Base-by-base conservation (phyloP, 2,329 filamentous ascomycete genomes). In the Incumbomyces lentus region DNA sequence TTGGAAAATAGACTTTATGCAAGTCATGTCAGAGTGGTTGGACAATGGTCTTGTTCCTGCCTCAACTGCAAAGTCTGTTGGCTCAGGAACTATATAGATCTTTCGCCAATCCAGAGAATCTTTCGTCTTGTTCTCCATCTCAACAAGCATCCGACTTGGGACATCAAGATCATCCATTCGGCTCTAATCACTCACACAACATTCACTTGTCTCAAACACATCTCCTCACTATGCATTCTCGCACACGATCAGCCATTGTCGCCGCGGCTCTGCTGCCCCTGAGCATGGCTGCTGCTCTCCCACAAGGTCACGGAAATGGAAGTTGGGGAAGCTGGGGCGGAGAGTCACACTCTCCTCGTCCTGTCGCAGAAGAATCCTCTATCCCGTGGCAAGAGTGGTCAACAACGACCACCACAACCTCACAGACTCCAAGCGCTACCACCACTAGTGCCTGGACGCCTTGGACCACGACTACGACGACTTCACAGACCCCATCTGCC, bases 21-120 rank as follows among this genome's bases (percentile, higher is more conserved):
- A 35, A 7, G 40, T 30, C 33, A 45, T 17, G 7, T 29, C 34
- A 26, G 34, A 26, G 22, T n/a, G 42, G 33, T 45, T 36, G 42
- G 34, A 45, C 42, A 45, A 45, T 38, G 18, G 5, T 14, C 29
- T 38, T 45, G 42, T 45, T n/a, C 42, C 42, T 31, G 33, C 42
- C 42, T 45, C 42, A 38, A 14, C 8, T 18, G 30, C 2, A 3
- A 30, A 37, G 10, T 34, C 38, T 29, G 36, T 34, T 37, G 17
- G 17, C 3, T 17, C 33, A 12, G 13, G 29, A 37, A 34, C 33
- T 45, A 45, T 45, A 45, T 45, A 45, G 42, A 14, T 38, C 17
- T 38, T 18, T 29, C 29, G 16, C 33, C 33, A n/a, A 14, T 45
- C 16, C 33, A 17, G 14, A 6, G 22, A 11, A 37, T 26, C 33